Evolutionary conservation across 2,329 filamentous ascomycete genomes (phyloP).

Genomic region (Mollisiaceae sp.): DNA sequence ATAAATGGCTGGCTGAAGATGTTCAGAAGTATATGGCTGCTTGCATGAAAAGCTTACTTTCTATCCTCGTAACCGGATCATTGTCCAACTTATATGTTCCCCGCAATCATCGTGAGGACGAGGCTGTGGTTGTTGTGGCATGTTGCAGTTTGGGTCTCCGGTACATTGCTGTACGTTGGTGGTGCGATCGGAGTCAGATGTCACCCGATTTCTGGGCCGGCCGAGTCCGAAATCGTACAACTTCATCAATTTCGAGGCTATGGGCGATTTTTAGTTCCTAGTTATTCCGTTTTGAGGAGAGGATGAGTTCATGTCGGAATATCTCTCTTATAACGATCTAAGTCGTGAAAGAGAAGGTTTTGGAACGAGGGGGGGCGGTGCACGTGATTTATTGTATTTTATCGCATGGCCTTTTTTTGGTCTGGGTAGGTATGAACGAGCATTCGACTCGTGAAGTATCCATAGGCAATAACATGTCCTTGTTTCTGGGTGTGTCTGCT

Average conservation of each 20-base stretch:
- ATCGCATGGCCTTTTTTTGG: too few species aligned
- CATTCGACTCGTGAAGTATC: neutral
- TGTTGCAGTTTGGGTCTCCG: neutral
- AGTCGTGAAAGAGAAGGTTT: too few species aligned
- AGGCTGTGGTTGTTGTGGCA: neutral
- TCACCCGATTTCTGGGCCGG: slow-evolving; percentile 11
- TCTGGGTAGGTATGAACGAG: too few species aligned
- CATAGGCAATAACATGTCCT: neutral
- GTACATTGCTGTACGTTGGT: neutral
- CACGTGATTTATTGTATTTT: too few species aligned
- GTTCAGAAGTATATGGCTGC: neutral
- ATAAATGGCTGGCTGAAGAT: neutral
- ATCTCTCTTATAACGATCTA: neutral
- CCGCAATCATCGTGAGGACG: neutral
- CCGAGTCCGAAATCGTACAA: neutral
- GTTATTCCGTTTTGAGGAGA: neutral
- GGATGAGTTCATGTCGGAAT: slow-evolving; percentile 2
- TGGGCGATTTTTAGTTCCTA: neutral
- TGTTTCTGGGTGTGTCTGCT: neutral
- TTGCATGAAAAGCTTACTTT: neutral
- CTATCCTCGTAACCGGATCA: neutral
- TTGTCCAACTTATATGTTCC: neutral
- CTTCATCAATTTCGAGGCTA: neutral
- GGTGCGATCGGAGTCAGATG: neutral
- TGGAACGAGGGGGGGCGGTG: too few species aligned